Base-by-base conservation (phyloP, 169 alveolate species). In the Plasmodium reichenowi region DNA sequence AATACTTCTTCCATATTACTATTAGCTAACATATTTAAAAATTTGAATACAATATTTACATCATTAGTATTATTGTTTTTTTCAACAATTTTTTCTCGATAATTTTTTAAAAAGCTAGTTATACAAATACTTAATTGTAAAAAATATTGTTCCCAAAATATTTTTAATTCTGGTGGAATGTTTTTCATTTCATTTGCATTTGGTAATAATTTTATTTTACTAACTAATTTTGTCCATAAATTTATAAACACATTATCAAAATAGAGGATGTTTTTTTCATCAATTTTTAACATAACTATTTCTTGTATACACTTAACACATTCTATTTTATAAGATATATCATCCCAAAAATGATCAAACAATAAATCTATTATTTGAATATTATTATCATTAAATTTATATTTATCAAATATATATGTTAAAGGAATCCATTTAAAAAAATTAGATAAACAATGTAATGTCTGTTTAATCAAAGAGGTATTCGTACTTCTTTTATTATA, bases 401-500 rank as follows among this genome's bases (percentile, higher is more conserved):
- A 94, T 74, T 96, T 95, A 72, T 97, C 98, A 71, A 98, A 98
- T 24, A 98, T 96, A 76, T 96, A 98, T 17, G 97, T 98, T 24
- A 96, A 72, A 20, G 99, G 99, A 1, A 98, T 97, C 99, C 99
- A 98, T 76, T 96, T 95, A 26, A 98, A 92, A 89, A 96, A 98
- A 62, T 97, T 97, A 15, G 98, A 93, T 80, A 98, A 92, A 60
- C 99, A 97, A 74, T 93, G 95, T 52, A 98, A 93, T 45, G 99
- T 97, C 43, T 97, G 97, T 71, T 95, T 95, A 45, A 98, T 95
- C 38, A 98, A 88, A 15, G 97, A 80, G 0, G 89, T 95, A 43
- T 95, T 93, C 24, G 97, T 93, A 13, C 91, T 93, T 20, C 89
- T 95, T 47, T 98, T 97, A 75, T 96, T 95, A 38, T 88, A 93